Conservation (phyloP, 495 filamentous ascomycete genomes). For the Lepraria neglecta region DNA sequence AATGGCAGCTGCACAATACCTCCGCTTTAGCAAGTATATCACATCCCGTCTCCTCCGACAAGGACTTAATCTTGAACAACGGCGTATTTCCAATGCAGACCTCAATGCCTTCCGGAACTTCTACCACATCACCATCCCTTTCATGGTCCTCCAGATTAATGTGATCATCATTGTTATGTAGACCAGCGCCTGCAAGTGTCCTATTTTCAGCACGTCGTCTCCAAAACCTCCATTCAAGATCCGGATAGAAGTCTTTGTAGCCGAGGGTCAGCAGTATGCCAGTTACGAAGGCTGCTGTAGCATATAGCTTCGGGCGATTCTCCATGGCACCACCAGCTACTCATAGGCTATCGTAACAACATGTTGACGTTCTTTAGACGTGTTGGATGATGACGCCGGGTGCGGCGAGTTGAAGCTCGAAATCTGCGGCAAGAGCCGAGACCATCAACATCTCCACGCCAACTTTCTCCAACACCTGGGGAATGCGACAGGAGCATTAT, state of each 20-base stretch:
- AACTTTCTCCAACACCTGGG: neutral
- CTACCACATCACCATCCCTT: neutral
- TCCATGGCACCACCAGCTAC: conserved; percentile 19
- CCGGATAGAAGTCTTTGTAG: conserved; percentile 68
- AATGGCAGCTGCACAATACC: conserved; percentile 34
- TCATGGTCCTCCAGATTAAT: conserved; percentile 28
- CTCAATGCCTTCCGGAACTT: conserved; percentile 63
- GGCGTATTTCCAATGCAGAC: conserved; percentile 93
- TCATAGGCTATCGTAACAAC: neutral
- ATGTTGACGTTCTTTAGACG: neutral
- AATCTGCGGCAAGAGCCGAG: conserved; percentile 12
- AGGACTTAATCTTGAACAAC: conserved; percentile 75
- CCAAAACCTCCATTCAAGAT: conserved; percentile 57
- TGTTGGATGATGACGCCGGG: conserved; percentile 1
- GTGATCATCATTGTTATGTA: conserved; percentile 8
- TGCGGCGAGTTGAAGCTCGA: conserved; percentile 14
- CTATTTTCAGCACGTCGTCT: conserved; percentile 31
- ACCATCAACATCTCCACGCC: neutral
- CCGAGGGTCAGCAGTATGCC: conserved; percentile 66
- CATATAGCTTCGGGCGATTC: conserved; percentile 34
- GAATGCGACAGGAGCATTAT: conserved; percentile 43
- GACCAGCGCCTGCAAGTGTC: conserved; percentile 16
- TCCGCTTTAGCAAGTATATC: conserved; percentile 93
- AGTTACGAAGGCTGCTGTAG: conserved; percentile 64
- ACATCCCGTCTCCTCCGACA: conserved; percentile 88